Percentiles rank a stretch among this genome's conserved stretches.
Evolutionary conservation across 768 basidiomycete species (phyloP).

Genomic region (Chalciporus pseudorubinellus): DNA sequence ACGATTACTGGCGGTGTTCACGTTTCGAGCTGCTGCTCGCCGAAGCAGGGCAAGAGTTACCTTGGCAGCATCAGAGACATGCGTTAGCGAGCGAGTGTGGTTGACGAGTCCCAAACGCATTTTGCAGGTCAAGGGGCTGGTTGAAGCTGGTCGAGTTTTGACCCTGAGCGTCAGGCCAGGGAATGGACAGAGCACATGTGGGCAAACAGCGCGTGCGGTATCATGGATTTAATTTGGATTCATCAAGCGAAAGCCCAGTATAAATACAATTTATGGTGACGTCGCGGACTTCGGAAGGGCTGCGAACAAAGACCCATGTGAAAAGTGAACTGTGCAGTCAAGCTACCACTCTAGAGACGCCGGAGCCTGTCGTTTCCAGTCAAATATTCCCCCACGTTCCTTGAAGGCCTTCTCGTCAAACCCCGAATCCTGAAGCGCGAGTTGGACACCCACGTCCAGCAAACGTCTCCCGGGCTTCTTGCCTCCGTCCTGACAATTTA

Average conservation of each 20-base stretch:
- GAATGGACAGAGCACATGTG: too few relatives aligned
- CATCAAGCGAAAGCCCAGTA: too few relatives aligned
- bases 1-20: neutral
- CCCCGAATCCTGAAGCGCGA: slow-evolving; percentile 34
- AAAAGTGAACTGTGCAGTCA: neutral
- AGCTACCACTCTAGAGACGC: slow-evolving; percentile 4
- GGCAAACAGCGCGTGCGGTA: too few relatives aligned
- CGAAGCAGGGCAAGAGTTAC: neutral
- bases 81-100: neutral
- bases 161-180: too few relatives aligned
- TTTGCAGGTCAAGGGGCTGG: neutral
- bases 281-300: too few relatives aligned
- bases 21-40: neutral
- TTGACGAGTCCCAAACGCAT: neutral
- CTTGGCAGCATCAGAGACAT: neutral
- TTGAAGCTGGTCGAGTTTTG: too few relatives aligned
- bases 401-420: slow-evolving; percentile 33
- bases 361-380: slow-evolving; percentile 29
- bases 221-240: too few relatives aligned
- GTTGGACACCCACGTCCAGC: slow-evolving; percentile 34
- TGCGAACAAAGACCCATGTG: neutral
- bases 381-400: slow-evolving; percentile 34
- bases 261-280: too few relatives aligned
- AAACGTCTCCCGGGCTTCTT: slow-evolving; percentile 29
- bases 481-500: slow-evolving; percentile 35